Conservation (phyloP, 2,329 filamentous ascomycete species). For the Dactylellina parvicollis region DNA sequence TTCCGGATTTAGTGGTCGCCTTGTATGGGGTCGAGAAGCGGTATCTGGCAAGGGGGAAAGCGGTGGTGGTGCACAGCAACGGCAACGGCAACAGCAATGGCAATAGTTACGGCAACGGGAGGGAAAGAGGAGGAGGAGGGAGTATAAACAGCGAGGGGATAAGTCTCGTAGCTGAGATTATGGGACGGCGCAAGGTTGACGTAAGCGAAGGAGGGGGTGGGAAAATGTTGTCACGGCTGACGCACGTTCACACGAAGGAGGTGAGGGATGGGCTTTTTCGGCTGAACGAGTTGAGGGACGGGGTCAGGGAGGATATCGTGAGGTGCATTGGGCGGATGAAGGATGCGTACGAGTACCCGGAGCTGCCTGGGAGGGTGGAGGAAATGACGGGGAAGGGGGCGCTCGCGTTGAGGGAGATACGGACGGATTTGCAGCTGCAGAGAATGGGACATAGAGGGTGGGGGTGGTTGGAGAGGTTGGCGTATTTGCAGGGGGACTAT, state of each 20-base stretch:
- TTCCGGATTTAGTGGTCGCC: constrained; percentile 37
- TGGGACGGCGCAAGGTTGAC: constrained; percentile 18
- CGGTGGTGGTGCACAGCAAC: background rate
- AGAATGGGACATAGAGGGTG: constrained; percentile 24
- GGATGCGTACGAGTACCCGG: constrained; percentile 36
- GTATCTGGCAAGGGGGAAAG: background rate
- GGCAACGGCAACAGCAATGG: background rate
- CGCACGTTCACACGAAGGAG: constrained; percentile 40
- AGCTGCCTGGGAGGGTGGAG: constrained; percentile 9
- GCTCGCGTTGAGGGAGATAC: constrained; percentile 29
- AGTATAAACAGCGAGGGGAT: constrained; percentile 11
- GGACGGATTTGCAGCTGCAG: constrained; percentile 36
- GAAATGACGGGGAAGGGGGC: constrained; percentile 10
- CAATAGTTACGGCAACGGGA: no score
- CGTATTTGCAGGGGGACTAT: constrained; percentile 45
- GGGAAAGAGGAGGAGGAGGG: background rate
- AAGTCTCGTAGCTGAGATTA: constrained; percentile 42
- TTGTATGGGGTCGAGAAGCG: constrained; percentile 41
- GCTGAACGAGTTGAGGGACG: constrained; percentile 33
- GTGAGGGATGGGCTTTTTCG: constrained; percentile 38
- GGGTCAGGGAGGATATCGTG: constrained; percentile 38
- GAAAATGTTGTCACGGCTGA: constrained; percentile 20
- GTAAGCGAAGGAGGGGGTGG: background rate
- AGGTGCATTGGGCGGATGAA: constrained; percentile 39
- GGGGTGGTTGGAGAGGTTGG: constrained; percentile 34